Base-by-base conservation (phyloP, 257 asterid genomes). In the Solanum peruvianum region DNA sequence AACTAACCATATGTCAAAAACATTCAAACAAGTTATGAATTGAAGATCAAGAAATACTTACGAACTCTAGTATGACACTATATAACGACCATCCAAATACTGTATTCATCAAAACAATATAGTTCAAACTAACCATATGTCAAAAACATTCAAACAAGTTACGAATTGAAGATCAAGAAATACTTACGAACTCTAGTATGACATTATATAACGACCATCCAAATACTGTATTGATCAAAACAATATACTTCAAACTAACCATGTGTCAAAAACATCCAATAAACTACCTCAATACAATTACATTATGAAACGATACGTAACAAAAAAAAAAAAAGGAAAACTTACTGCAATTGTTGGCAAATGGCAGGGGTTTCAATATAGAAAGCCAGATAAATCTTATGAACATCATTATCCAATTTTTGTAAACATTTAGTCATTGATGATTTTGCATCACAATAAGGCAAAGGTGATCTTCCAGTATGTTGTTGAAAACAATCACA, bases 311-410 rank as follows among this genome's bases (percentile, higher is more conserved):
- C 13, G 9, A 35, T 18, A 18, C 9, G 0, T 9, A 16, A 71
- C 9, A 4, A 72, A 72, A 72, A 71, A 72, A 72, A 71, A 27
- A 47, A 72, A 35, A 4, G 15, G 58, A 16, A 16, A 25, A 56
- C 95, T 88, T 87, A 95, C 98, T 95, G 98, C 89, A 97, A 84
- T 27, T 95, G 99, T 81, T 97, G 98, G 49, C 99, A 97, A 31
- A 95, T 93, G 78, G 97, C 91, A 73, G 94, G 93, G 44, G 95
- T 94, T 86, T 97, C 94, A 3, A 95, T 92, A 90, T 90, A 94
- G 86, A 94, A 97, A 83, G 93, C 93, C 4, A 95, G 94, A 76
- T 87, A 97, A 42, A 92, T 86, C 7, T 83, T 85, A 39, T 90
- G 94, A 44, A 92, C 90, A 70, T 92, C 93, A 35, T 70, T 76